Conservation (phyloP, 2,329 filamentous ascomycete species). For the Botrytis pseudocinerea region DNA sequence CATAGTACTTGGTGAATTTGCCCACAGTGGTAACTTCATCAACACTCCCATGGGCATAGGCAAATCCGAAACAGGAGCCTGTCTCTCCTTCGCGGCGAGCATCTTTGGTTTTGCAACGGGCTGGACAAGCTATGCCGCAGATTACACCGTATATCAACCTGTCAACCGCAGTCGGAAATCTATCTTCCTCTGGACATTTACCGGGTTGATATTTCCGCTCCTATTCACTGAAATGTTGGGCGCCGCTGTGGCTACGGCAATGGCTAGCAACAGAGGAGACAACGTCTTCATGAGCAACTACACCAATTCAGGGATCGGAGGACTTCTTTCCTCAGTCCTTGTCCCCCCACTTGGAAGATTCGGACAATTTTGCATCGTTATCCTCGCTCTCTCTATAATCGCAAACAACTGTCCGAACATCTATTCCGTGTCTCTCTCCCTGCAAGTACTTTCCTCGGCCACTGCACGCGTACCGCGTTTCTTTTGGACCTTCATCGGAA, state of each 20-base stretch:
- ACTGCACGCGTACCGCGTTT: conserved; percentile 65
- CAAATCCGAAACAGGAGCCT: conserved; percentile 57
- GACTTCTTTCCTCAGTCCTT: conserved; percentile 61
- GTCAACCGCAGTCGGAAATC: conserved; percentile 56
- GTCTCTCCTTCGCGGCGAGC: conserved; percentile 66
- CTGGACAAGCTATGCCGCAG: conserved; percentile 74
- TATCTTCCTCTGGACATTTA: conserved; percentile 69
- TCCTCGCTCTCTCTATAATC: conserved; percentile 66
- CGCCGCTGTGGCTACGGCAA: conserved; percentile 67
- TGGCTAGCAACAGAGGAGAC: conserved; percentile 51
- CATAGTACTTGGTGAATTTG: conserved; percentile 68
- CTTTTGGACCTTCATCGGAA: conserved; percentile 64
- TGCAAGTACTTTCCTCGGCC: conserved; percentile 63
- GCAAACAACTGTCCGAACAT: conserved; percentile 73
- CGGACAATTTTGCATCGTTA: conserved; percentile 69
- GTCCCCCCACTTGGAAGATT: conserved; percentile 65
- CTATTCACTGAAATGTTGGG: conserved; percentile 74
- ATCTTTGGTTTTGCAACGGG: conserved; percentile 70
- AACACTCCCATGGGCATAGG: conserved; percentile 61
- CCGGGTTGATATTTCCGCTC: conserved; percentile 69
- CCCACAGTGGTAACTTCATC: conserved; percentile 64
- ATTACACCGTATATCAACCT: conserved; percentile 81
- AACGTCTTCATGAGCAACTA: conserved; percentile 60
- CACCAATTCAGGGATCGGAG: conserved; percentile 59
- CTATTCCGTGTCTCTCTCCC: conserved; percentile 67